Base-by-base conservation (phyloP, 306 rosid genomes). In the Acacia crassicarpa region DNA sequence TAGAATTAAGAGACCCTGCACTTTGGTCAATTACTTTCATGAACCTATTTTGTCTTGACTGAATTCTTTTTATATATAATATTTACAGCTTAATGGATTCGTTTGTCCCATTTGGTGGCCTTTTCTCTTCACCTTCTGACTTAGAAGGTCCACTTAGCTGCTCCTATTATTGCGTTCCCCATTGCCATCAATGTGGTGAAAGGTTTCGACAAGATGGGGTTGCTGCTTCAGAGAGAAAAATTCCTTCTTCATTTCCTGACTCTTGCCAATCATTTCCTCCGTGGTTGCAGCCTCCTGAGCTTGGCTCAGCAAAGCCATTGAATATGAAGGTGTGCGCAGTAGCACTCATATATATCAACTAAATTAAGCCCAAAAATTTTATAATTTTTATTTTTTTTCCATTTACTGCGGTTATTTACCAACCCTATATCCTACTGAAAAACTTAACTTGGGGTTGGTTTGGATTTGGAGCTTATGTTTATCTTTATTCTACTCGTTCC, bases 41-140 rank as follows among this genome's bases (percentile, higher is more conserved):
- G 72, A 25, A 72, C 20, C 46, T 40, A 12, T 83, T 40, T 80
- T 78, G 74, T 81, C 85, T 77, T 51, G 48, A 65, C 58, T 71
- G 44, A 40, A 43, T 13, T 73, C 83, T 86, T 83, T 25, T 20
- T 58, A 22, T 70, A 27, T 78, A n/a, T 86, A 76, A 75, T 81
- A 17, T 80, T 76, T 75, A 58, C 99, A 96, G 99, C 90, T 90
- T 96, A 81, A 91, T 93, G 98, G 94, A 92, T 67, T 92, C 99
- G 49, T 96, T 96, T 86, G 94, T 96, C 72, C 99, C 99, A 32
- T 87, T 96, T 67, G 98, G 97, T 44, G 99, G 99, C 69, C 94
- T 96, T 90, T 96, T 96, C 75, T 80, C 97, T 45, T 86, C 98
- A n/a, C 94, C 93, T 72, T 83, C 97, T 78, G 98, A 93, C 81